A percentile compares a stretch with the other conserved stretches of the same genome.
Conservation (phyloP, 2,329 filamentous ascomycete species). For the Aspergillus intermedius region DNA sequence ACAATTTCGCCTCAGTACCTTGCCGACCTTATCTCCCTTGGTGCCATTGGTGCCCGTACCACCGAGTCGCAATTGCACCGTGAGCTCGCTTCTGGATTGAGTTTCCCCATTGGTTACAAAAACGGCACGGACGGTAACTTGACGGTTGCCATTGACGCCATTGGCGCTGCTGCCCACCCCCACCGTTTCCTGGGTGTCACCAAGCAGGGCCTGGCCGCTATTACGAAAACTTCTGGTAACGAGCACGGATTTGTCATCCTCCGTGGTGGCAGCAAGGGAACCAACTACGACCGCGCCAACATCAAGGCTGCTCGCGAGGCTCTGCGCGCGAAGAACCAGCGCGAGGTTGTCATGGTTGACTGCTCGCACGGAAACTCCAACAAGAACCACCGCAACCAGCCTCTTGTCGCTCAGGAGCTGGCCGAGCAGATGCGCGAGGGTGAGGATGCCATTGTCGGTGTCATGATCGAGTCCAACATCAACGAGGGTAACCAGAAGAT, state of each 20-base stretch:
- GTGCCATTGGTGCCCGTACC: conserved; percentile 90
- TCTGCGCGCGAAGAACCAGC: conserved; percentile 73
- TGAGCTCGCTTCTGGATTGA: conserved; percentile 88
- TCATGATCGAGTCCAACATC: conserved; percentile 99
- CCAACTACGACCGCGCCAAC: conserved; percentile 85
- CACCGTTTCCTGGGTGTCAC: conserved; percentile 99
- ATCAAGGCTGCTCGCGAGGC: conserved; percentile 73
- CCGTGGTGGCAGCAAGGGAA: conserved; percentile 81
- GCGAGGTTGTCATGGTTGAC: conserved; percentile 92
- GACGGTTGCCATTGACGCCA: conserved; percentile 88
- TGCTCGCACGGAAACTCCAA: conserved; percentile 98
- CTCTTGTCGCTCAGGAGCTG: conserved; percentile 76
- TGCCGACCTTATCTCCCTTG: conserved; percentile 89
- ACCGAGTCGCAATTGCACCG: conserved; percentile 96
- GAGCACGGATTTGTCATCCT: conserved; percentile 97
- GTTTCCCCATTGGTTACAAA: conserved; percentile 98
- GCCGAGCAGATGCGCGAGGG: conserved; percentile 81
- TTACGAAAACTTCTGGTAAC: conserved; percentile 87
- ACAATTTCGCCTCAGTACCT: conserved; percentile 98
- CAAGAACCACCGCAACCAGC: conserved; percentile 97
- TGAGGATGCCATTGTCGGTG: conserved; percentile 82
- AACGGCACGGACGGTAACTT: conserved; percentile 95
- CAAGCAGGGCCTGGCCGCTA: conserved; percentile 92
- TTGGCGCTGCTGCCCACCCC: conserved; percentile 59
- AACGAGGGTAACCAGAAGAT: conserved; percentile 87